Percentiles rank a stretch among this genome's conserved stretches.
phyloP scores from a whole-genome alignment of 768 basidiomycete species.

The Phaeotremella skinneri region DNA sequence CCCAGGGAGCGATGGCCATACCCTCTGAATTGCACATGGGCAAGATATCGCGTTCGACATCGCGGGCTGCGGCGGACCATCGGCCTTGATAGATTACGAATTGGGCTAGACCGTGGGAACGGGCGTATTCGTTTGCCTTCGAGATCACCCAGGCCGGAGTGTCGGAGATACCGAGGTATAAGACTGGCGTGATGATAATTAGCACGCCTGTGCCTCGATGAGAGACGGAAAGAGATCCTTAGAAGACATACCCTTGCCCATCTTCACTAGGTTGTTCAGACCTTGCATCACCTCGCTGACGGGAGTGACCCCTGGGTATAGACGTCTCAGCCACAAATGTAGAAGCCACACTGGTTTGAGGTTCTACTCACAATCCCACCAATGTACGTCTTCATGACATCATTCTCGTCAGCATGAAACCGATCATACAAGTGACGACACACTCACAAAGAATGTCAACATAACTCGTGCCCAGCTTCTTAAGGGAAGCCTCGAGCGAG shows the following conservation, averaged over 20 bases:
- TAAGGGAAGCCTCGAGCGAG: constrained; percentile 32
- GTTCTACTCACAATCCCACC: constrained; percentile 57
- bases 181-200: constrained; percentile 5
- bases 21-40: constrained; percentile 40
- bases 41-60: constrained; percentile 53
- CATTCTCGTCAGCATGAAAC: neutral
- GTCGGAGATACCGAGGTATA: constrained; percentile 40
- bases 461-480: constrained; percentile 35
- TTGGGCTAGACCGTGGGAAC: constrained; percentile 24
- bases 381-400: constrained; percentile 31
- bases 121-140: constrained; percentile 34
- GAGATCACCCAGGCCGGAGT: constrained; percentile 35
- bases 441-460: constrained; percentile 33
- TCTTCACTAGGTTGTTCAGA: constrained; percentile 58
- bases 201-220: too few species aligned
- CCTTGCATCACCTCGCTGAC: constrained; percentile 62
- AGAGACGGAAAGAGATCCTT: neutral
- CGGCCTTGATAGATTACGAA: constrained; percentile 52
- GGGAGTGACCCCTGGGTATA: constrained; percentile 48
- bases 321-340: too few species aligned
- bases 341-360: too few species aligned
- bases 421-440: neutral
- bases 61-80: constrained; percentile 50
- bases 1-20: constrained; percentile 56
- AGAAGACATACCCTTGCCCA: constrained; percentile 53